A percentile compares a stretch with the other conserved stretches of the same genome.
Conservation (phyloP, 2,329 filamentous ascomycete genomes). For the Epichloe sp. region DNA sequence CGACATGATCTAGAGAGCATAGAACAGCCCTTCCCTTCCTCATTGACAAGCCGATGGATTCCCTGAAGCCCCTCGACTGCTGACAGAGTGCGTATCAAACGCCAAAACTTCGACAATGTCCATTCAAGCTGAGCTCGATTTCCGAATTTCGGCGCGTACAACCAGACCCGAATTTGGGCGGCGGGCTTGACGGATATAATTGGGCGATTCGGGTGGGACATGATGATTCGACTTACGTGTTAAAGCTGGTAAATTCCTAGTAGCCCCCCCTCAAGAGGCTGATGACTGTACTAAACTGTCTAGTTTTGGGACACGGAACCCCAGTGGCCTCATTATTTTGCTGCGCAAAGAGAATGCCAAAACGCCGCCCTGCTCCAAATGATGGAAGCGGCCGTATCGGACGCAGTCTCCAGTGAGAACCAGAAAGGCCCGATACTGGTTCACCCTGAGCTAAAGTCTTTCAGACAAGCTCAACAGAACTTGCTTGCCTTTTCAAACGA, state of each 20-base stretch:
- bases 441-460: neutral
- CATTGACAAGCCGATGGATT: no score
- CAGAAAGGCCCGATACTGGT: neutral
- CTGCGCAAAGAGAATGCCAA: conserved; percentile 1
- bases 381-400: neutral
- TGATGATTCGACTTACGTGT: neutral
- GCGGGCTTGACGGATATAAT: conserved; percentile 1
- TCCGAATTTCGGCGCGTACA: neutral
- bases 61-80: neutral
- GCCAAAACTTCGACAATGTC: neutral
- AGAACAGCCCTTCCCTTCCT: no score
- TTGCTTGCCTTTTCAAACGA: conserved; percentile 1
- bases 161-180: neutral
- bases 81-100: neutral
- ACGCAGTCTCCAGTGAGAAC: neutral
- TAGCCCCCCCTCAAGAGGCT: neutral
- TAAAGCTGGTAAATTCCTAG: neutral
- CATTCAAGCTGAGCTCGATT: neutral
- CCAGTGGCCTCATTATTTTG: neutral
- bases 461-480: neutral
- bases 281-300: neutral
- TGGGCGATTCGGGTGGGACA: neutral
- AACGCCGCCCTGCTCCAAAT: conserved; percentile 1
- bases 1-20: no score
- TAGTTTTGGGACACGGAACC: conserved; percentile 1